phyloP scores from a whole-genome alignment of 2,329 filamentous ascomycete species.

The Hirsutella thompsonii region DNA sequence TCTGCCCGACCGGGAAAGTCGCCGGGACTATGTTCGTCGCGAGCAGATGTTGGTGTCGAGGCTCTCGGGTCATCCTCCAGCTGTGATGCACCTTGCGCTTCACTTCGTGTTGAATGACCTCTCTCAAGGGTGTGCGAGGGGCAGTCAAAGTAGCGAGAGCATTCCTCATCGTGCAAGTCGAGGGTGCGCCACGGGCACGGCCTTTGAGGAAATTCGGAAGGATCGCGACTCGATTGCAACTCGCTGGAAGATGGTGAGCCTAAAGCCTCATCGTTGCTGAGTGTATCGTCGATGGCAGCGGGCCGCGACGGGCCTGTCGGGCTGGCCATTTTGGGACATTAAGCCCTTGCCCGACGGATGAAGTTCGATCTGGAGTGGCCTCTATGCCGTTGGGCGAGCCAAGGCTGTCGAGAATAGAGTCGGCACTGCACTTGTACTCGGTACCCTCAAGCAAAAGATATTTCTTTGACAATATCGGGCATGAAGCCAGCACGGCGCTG shows the following conservation, averaged over 20 bases:
- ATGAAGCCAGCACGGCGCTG: too few relatives aligned
- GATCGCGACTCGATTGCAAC: slow-evolving; percentile 25
- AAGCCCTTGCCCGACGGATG: slow-evolving; percentile 2
- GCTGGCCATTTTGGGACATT: slow-evolving; percentile 20
- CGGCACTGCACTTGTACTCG: too few relatives aligned
- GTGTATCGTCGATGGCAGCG: slow-evolving; percentile 6
- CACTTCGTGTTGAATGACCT: slow-evolving; percentile 14
- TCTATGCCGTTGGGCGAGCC: background rate
- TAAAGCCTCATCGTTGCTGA: slow-evolving; percentile 3
- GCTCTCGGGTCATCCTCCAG: slow-evolving; percentile 3
- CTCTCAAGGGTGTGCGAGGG: slow-evolving; percentile 31
- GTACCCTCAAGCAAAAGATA: too few relatives aligned
- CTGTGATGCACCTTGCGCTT: slow-evolving; percentile 6
- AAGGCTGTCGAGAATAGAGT: too few relatives aligned
- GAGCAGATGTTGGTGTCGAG: background rate
- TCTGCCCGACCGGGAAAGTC: background rate
- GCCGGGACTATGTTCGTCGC: background rate
- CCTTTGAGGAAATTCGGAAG: background rate
- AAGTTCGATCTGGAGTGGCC: background rate
- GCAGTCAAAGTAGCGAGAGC: slow-evolving; percentile 34
- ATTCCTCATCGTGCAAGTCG: slow-evolving; percentile 28
- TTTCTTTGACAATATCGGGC: too few relatives aligned
- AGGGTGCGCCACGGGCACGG: slow-evolving; percentile 25
- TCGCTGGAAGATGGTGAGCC: slow-evolving; percentile 19
- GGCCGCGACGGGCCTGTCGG: slow-evolving; percentile 12